Base-by-base conservation (phyloP, 1,284 basidiomycete genomes). In the Marasmius tenuissimus region DNA sequence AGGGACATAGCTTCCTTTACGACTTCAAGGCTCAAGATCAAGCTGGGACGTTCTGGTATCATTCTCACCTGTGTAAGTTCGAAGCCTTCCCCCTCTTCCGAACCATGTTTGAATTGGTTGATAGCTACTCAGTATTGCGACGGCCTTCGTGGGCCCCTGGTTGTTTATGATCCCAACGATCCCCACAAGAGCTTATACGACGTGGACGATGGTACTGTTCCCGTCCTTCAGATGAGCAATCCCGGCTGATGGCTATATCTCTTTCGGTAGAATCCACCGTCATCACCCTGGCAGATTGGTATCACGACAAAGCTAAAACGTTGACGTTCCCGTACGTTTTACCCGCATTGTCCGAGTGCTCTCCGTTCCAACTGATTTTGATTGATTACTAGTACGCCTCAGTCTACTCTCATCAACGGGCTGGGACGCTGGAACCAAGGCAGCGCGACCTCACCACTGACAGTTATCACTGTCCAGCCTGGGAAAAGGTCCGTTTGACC, bases 161-260 rank as follows among this genome's bases (percentile, higher is more conserved):
- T 84, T 4, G 71, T 84, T 54, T 81, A 84, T 51, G 80, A 83
- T 63, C 75, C 72, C 6, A 14, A 77, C 3, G 83, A 83, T 62
- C 82, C 83, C 34, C 73, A 75, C 55, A 56, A 59, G 10, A 3
- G 65, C n/a, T 50, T 81, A 34, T 82, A 83, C 61, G 81, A 82
- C 61, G 66, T 79, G 35, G 81, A 82, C 60, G 71, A 81, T 61
- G 77, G 80, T 81, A 42, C 22, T 73, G 67, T 22, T 16, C 8
- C 4, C 16, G 34, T 49, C 20, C 38, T 35, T 34, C 22, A 8
- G 16, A 20, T 35, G 1, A 37, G 11, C 40, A 33, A 14, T 10
- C 20, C 53, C 27, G 9, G 20, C 10, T 9, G 22, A 12, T 33
- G 11, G 45, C n/a, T 22, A n/a, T 45, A n/a, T 39, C 40, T 48